phyloP scores from a whole-genome alignment of 1,284 basidiomycete genomes.

The Ceratobasidium sp. region DNA sequence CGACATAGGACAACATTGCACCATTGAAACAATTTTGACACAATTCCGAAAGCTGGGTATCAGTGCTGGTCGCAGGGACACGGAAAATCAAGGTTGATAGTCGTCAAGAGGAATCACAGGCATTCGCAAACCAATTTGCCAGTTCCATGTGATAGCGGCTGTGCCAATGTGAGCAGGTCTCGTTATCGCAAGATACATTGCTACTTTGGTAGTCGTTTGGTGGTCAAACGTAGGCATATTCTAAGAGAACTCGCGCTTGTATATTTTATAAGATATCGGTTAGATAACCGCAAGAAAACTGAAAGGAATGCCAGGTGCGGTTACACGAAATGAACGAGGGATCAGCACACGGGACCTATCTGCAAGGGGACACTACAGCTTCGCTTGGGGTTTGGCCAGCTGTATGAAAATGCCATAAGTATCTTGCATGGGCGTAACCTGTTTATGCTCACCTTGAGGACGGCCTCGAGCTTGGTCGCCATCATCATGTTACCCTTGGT shows the following conservation, averaged over 20 bases:
- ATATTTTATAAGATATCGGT: neutral
- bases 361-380: slow-evolving; percentile 48
- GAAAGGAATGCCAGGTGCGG: neutral
- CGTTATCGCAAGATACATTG: neutral
- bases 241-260: neutral
- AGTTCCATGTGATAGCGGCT: slow-evolving; percentile 34
- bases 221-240: neutral
- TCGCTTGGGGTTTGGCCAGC: slow-evolving; percentile 49
- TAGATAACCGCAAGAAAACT: neutral
- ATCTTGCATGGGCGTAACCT: neutral
- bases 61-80: neutral
- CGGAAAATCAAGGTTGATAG: neutral
- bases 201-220: no score
- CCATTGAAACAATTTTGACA: slow-evolving; percentile 8
- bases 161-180: neutral
- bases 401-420: neutral
- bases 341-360: neutral
- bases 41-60: neutral
- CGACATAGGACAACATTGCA: slow-evolving; percentile 40
- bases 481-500: slow-evolving; percentile 89
- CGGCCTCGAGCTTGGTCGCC: slow-evolving; percentile 84
- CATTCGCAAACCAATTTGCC: slow-evolving; percentile 25
- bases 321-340: neutral
- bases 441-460: slow-evolving; percentile 74
- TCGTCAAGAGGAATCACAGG: slow-evolving; percentile 35